A percentile compares a stretch with the other conserved stretches of the same genome.
Conservation (phyloP, 1,284 basidiomycete genomes). For the Heterobasidion parviporum region DNA sequence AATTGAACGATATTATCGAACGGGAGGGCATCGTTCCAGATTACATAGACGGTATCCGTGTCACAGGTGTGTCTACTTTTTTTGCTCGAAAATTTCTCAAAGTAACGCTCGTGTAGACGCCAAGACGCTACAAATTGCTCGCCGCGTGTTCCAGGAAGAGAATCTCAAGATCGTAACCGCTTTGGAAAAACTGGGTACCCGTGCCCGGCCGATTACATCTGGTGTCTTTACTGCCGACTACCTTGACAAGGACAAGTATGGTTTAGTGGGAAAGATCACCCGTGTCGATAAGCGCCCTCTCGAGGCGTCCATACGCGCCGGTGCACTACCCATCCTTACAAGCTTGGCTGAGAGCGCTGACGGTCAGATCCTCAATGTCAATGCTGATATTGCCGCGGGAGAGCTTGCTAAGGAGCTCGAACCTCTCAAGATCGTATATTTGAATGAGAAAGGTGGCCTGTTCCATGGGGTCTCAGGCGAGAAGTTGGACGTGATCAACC, state of each 20-base stretch:
- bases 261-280: constrained; percentile 91
- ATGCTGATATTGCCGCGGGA: constrained; percentile 93
- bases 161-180: constrained; percentile 89
- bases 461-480: constrained; percentile 96
- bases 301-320: constrained; percentile 90
- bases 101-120: constrained; percentile 46
- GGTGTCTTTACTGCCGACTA: constrained; percentile 95
- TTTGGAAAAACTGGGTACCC: constrained; percentile 86
- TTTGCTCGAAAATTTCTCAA: neutral
- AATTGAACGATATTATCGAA: constrained; percentile 89
- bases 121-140: constrained; percentile 87
- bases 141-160: constrained; percentile 93
- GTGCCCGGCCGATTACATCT: constrained; percentile 91
- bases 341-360: constrained; percentile 86
- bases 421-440: constrained; percentile 98
- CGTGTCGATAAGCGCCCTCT: constrained; percentile 90
- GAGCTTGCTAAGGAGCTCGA: constrained; percentile 95
- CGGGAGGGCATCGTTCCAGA: constrained; percentile 86
- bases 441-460: constrained; percentile 97
- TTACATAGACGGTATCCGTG: constrained; percentile 93
- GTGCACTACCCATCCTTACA: constrained; percentile 89
- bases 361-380: constrained; percentile 94
- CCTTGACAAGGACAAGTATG: constrained; percentile 89
- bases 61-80: constrained; percentile 58
- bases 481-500: constrained; percentile 92